Conservation (phyloP, 805 yeast genomes). For the Hanseniaspora lindneri region DNA sequence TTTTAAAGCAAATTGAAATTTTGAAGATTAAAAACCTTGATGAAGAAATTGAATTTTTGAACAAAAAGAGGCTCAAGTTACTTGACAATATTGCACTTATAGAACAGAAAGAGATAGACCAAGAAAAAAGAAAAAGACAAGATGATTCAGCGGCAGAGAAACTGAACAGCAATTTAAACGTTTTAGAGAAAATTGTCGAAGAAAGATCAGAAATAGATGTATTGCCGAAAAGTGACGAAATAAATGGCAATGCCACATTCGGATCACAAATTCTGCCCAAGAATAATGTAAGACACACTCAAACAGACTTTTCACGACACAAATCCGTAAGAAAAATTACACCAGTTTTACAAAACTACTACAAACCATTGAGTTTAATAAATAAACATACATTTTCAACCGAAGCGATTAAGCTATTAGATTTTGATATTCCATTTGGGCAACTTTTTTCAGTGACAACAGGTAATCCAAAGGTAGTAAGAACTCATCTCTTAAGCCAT, state of each 20-base stretch:
- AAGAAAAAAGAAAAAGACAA: slow-evolving; percentile 36
- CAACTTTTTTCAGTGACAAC: slow-evolving; percentile 48
- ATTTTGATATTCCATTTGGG: slow-evolving; percentile 65
- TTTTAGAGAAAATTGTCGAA: slow-evolving; percentile 16
- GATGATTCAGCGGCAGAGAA: slow-evolving; percentile 25
- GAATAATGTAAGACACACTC: slow-evolving; percentile 21
- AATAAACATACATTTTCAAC: slow-evolving; percentile 40
- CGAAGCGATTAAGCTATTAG: slow-evolving; percentile 44
- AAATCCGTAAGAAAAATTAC: slow-evolving; percentile 35
- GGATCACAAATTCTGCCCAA: slow-evolving; percentile 24
- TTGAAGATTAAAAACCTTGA: slow-evolving; percentile 57
- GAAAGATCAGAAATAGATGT: slow-evolving; percentile 17
- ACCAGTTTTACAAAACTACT: slow-evolving; percentile 55
- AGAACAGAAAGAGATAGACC: slow-evolving; percentile 47
- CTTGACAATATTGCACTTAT: slow-evolving; percentile 48
- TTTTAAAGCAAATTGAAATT: slow-evolving; percentile 53
- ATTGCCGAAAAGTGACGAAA: too few relatives aligned
- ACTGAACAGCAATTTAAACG: slow-evolving; percentile 1
- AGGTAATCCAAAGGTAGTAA: background rate
- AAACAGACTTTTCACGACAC: slow-evolving; percentile 3
- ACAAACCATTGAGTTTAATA: slow-evolving; percentile 47
- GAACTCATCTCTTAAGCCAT: background rate
- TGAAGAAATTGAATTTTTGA: slow-evolving; percentile 40
- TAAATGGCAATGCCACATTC: slow-evolving; percentile 16
- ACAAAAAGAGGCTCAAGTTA: slow-evolving; percentile 39